A percentile compares a stretch with the other conserved stretches of the same genome.
These are phyloP conservation scores for Podaxis mareebaensis DNA, from an alignment of 768 basidiomycete species.

Conservation along the genomic window DNA sequence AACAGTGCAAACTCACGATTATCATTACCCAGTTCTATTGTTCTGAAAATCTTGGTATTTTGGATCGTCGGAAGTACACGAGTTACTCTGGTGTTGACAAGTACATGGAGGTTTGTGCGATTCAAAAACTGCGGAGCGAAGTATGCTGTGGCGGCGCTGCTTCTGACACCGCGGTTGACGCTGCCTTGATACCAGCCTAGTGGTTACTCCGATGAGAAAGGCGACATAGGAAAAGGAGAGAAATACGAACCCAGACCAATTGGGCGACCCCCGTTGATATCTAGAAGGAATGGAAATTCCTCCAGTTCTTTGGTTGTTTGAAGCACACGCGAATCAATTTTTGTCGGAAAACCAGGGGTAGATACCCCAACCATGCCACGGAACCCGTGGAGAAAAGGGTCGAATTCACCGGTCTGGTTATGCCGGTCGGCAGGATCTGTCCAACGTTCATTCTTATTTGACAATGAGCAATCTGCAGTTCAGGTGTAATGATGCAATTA, in stretches of 20 bases:
- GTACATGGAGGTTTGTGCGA: constrained; percentile 26
- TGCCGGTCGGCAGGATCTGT: constrained; percentile 21
- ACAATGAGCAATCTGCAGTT: neutral
- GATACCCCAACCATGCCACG: constrained; percentile 20
- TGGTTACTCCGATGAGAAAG: neutral
- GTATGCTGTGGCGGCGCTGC: constrained; percentile 20
- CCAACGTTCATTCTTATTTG: constrained; percentile 19
- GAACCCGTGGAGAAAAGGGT: constrained; percentile 22
- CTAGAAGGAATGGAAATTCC: constrained; percentile 17
- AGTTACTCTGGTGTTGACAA: constrained; percentile 24
- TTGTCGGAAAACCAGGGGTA: constrained; percentile 18
- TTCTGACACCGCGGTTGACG: constrained; percentile 20
- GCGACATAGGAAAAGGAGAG: neutral
- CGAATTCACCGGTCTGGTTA: constrained; percentile 21
- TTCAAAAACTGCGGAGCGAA: constrained; percentile 21
- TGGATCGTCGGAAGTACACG: constrained; percentile 16
- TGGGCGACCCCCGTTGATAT: constrained; percentile 9
- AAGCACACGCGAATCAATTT: constrained; percentile 25
- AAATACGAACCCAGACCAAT: constrained; percentile 18
- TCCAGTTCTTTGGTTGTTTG: constrained; percentile 18
- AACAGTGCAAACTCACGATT: neutral
- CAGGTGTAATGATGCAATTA: neutral
- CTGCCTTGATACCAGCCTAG: constrained; percentile 26
- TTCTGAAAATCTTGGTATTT: constrained; percentile 6
- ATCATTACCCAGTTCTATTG: constrained; percentile 17